These are phyloP conservation scores for Diddensiella caesifluorescens DNA, from an alignment of 805 yeast genomes.

Conservation along the genomic window DNA sequence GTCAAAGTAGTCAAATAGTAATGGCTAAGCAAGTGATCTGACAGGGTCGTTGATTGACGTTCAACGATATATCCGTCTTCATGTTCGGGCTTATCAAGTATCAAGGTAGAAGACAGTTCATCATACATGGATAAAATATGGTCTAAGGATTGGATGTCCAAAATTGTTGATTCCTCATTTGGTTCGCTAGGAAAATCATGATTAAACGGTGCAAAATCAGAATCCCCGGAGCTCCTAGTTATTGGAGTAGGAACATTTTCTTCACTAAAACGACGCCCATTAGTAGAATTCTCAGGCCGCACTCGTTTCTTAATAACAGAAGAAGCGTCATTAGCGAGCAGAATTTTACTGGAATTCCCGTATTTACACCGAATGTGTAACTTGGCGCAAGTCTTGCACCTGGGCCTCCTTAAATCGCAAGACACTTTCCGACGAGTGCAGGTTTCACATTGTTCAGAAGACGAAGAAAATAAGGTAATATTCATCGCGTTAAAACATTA, in stretches of 20 bases:
- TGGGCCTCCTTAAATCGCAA: background rate
- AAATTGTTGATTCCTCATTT: no score
- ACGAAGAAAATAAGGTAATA: no score
- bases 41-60: background rate
- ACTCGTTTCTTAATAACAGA: background rate
- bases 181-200: background rate
- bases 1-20: constrained; percentile 3
- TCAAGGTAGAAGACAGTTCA: constrained; percentile 1
- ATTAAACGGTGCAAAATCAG: background rate
- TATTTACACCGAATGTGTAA: background rate
- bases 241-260: background rate
- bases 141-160: background rate
- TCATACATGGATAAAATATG: constrained; percentile 1
- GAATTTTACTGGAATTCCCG: background rate
- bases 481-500: no score
- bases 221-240: background rate
- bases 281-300: background rate
- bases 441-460: constrained; percentile 1
- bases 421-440: background rate
- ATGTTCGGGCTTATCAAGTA: background rate
- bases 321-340: background rate
- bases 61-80: background rate
- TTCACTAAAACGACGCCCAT: background rate
- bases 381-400: constrained; percentile 1
- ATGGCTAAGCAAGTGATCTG: constrained; percentile 1